Evolutionary conservation across 2,329 filamentous ascomycete species (phyloP), one percentile per base, ranked within the genome.

Genomic region (Colletotrichum noveboracense): DNA sequence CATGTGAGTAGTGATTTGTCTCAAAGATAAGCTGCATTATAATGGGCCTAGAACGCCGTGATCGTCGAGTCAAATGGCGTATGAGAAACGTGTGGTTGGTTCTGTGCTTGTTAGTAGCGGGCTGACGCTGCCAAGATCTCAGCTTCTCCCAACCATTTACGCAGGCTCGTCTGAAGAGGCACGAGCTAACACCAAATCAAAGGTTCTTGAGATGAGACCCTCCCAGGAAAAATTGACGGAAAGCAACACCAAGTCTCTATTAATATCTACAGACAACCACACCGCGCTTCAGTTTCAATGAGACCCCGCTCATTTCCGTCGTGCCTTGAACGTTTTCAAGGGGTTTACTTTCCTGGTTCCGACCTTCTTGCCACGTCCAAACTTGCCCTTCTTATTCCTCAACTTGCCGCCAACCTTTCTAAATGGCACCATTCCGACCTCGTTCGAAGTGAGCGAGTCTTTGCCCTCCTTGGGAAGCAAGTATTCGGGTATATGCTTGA

Each of bases 401-500:
- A 83, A 87, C 82, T 91, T 89, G 79, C 88, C 87, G 55, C 89
- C 89, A 43, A 82, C 79, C 83, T 91, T 92, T 78, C 87, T 87
- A 78, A 93, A 88, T 0, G 94, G 92, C 38, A 98, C 95, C 80
- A 95, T 97, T 3, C 95, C 95, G 70, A 96, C 89, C 74, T 95
- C 90, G 30, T 91, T 90, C 16, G 89, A 86, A n/a, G 89, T 87
- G 58, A 94, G 86, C 1, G 89, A 92, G 79, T 93, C 93, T 82
- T 91, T 93, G 70, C 92, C 38, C 90, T 90, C 69, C 85, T 90
- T 87, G 1, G 97, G 97, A 80, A 99, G 88, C 67, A 99, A 86
- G 83, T 99, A 99, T 62, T 98, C 96, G 0, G 97, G 97, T 2
- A 99, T 94, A 83, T 98, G 95, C 85, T 95, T 97, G 78, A 99